Percentiles rank a stretch among this genome's conserved stretches.
Conservation (phyloP, 2,329 filamentous ascomycete species). For the Lachnellula cervina region DNA sequence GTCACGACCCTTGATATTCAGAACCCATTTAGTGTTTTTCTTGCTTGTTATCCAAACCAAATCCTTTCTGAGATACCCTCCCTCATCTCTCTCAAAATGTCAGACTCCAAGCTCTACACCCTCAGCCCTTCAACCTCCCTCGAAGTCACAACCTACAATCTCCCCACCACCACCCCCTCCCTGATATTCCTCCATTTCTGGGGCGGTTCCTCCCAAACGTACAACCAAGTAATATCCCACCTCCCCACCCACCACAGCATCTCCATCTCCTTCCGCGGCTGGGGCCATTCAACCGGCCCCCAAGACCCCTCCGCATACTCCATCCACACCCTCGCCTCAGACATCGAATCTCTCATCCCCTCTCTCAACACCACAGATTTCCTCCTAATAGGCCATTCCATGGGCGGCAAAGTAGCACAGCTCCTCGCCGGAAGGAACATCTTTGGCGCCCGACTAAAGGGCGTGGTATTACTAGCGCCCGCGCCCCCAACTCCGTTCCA, state of each 20-base stretch:
- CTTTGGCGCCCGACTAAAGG: conserved; percentile 15
- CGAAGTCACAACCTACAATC: conserved; percentile 3
- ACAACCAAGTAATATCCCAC: conserved; percentile 17
- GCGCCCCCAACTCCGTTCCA: conserved; percentile 32
- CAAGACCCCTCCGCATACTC: conserved; percentile 26
- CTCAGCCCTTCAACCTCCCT: conserved; percentile 1
- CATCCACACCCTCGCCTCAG: conserved; percentile 22
- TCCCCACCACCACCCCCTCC: conserved; percentile 1
- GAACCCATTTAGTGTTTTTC: no score
- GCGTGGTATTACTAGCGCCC: conserved; percentile 34
- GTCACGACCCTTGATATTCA: no score
- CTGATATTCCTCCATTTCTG: conserved; percentile 37
- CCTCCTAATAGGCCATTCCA: conserved; percentile 35
- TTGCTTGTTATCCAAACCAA: not conserved
- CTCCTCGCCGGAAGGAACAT: conserved; percentile 15
- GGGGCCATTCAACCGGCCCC: conserved; percentile 34
- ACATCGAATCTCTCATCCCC: conserved; percentile 23
- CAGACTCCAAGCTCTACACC: not conserved
- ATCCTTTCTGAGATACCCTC: not conserved
- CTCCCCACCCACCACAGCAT: conserved; percentile 19
- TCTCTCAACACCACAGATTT: conserved; percentile 20
- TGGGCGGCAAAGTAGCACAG: conserved; percentile 37
- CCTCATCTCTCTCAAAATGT: not conserved
- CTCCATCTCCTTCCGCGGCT: conserved; percentile 35
- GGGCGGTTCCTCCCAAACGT: conserved; percentile 35